Evolutionary conservation across 257 asterid species (phyloP), one percentile per base, ranked within the genome.

Genomic region (Orobanche coerulescens): DNA sequence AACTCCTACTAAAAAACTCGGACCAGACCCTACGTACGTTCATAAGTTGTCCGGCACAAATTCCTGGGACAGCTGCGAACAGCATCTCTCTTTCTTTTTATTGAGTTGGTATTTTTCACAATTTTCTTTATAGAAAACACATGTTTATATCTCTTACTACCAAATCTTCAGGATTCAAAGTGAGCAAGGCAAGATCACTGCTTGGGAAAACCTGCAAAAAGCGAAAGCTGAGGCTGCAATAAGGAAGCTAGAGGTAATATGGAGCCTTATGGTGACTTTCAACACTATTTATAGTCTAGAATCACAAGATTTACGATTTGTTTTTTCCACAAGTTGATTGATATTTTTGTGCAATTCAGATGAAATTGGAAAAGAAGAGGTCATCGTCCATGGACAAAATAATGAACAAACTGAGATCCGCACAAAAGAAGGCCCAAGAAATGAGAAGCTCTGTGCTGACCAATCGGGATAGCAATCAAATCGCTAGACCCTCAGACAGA

Each of bases 311-410:
- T 43, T 47, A 18, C 18, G 12, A 16, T 19, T 18, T 19, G n/a
- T 30, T 30, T 30, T 30, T 30, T 30, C 52, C 52, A 8, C 4
- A 46, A 46, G 52, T 46, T 8, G 52, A 42, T 62, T 33, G 60
- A 75, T 72, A 58, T 16, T 15, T 53, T 25, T 54, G 26, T 64
- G 40, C 52, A 56, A 12, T 69, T 73, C 72, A 93, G 99, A 82
- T 93, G 96, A 84, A 93, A 75, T 23, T 93, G 88, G 97, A 93
- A 68, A 93, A 89, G 79, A 93, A 83, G 90, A 84, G 95, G 73
- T 84, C 99, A 11, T 78, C 96, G 22, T 89, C 99, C 24, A 89
- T 89, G 88, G 96, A 84, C 78, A 93, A 79, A 77, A 93, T 93
- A 54, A 76, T 89, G 96, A 86, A 76, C 56, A 93, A 86, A 77